A percentile compares a stretch with the other conserved stretches of the same genome.
Evolutionary conservation across 202 grass and related monocot species (phyloP).

Genomic region (Tripidium arundinaceum): DNA sequence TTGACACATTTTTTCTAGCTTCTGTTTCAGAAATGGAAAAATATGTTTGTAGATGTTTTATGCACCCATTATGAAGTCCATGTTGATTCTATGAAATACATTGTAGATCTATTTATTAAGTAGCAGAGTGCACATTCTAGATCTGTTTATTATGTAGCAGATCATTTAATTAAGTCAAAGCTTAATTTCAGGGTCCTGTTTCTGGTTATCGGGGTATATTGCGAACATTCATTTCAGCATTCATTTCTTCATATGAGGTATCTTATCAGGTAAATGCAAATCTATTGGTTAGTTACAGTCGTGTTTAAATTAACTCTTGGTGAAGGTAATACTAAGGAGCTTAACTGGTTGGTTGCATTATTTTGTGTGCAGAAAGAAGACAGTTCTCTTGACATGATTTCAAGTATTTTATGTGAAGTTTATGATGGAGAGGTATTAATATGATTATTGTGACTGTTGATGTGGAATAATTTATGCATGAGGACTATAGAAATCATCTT

Average conservation of each 20-base stretch:
- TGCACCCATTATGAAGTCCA: neutral
- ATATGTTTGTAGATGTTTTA: neutral
- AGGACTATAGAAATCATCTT: neutral
- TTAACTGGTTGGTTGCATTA: conserved; percentile 30
- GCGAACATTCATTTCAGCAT: conserved; percentile 84
- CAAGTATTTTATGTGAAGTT: conserved; percentile 60
- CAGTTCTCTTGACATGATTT: conserved; percentile 57
- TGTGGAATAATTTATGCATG: conserved; percentile 19
- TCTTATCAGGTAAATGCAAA: conserved; percentile 59
- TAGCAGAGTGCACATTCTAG: neutral
- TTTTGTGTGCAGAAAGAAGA: conserved; percentile 53
- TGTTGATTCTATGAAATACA: neutral
- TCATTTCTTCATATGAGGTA: conserved; percentile 85
- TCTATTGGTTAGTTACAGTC: neutral
- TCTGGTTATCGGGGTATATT: conserved; percentile 80
- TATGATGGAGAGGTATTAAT: conserved; percentile 74
- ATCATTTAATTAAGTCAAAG: conserved; percentile 3
- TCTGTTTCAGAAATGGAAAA: neutral
- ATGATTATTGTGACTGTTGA: neutral
- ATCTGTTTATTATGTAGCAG: neutral
- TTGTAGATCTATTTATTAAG: conserved; percentile 2
- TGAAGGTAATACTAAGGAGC: neutral
- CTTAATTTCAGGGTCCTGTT: conserved; percentile 78
- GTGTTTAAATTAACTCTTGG: conserved; percentile 1
- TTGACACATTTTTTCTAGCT: neutral